Conservation (phyloP, 2,329 filamentous ascomycete genomes). For the Alternaria panax region DNA sequence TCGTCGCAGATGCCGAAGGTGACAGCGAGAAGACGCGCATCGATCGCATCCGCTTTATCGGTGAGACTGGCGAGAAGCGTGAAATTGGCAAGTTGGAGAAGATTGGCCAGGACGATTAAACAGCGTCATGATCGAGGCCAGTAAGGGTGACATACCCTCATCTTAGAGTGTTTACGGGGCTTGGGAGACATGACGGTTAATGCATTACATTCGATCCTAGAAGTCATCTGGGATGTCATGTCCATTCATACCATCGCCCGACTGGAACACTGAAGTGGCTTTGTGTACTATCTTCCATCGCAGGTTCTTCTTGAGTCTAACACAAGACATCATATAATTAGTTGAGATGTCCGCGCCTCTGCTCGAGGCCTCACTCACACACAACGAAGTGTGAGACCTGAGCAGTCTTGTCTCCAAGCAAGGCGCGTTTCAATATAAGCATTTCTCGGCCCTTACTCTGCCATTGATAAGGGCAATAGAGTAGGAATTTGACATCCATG, state of each 20-base stretch:
- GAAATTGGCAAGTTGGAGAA: slow-evolving; percentile 96
- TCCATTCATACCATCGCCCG: not conserved
- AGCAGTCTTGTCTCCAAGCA: slow-evolving; percentile 46
- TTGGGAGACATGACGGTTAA: not conserved
- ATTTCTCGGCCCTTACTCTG: slow-evolving; percentile 99
- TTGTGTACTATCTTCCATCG: not conserved
- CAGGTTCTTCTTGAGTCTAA: not conserved
- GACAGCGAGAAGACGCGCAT: slow-evolving; percentile 86
- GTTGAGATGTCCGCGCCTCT: slow-evolving; percentile 37
- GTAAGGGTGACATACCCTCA: not conserved
- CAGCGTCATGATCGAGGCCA: not conserved
- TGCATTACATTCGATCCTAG: not conserved
- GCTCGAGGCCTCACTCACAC: slow-evolving; percentile 29
- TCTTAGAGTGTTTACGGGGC: not conserved
- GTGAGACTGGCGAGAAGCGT: slow-evolving; percentile 88
- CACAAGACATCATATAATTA: not conserved
- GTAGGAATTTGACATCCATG: slow-evolving; percentile 99
- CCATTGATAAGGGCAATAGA: slow-evolving; percentile 72
- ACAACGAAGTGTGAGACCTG: slow-evolving; percentile 24
- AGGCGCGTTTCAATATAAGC: slow-evolving; percentile 63
- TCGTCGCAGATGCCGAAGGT: slow-evolving; percentile 82
- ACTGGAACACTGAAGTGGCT: not conserved
- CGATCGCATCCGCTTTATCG: slow-evolving; percentile 80
- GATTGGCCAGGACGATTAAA: slow-evolving; percentile 72
- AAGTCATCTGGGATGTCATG: not conserved